Evolutionary conservation across 1,284 basidiomycete species (phyloP).

Genomic region (Leccinum subrobustum): DNA sequence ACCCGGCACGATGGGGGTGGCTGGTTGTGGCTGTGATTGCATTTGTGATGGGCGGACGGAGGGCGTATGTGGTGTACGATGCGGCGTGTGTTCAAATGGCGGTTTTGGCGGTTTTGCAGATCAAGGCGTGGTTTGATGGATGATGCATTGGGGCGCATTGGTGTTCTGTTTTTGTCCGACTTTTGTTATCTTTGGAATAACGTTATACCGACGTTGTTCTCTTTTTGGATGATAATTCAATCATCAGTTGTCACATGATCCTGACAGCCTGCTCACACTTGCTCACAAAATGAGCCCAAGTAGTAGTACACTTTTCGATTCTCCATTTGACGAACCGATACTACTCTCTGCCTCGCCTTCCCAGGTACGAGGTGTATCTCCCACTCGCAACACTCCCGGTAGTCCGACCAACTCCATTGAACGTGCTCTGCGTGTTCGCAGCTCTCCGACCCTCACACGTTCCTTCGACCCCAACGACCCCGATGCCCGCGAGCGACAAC

Average conservation of each 20-base stretch:
- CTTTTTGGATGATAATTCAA: too few species aligned
- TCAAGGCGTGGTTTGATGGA: conserved; percentile 12
- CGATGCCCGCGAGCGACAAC: conserved; percentile 60
- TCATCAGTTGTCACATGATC: background rate
- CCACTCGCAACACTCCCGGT: conserved; percentile 35
- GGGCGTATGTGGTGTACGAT: conserved; percentile 63
- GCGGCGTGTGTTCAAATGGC: conserved; percentile 33
- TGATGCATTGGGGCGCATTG: background rate
- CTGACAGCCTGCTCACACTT: background rate
- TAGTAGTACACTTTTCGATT: background rate
- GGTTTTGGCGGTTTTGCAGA: conserved; percentile 14
- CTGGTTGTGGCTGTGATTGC: conserved; percentile 48
- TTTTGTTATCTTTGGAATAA: too few species aligned
- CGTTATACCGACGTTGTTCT: too few species aligned
- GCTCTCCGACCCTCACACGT: conserved; percentile 62
- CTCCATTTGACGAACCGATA: conserved; percentile 20
- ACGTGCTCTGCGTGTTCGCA: conserved; percentile 41
- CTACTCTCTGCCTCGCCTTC: conserved; percentile 20
- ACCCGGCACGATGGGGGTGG: conserved; percentile 49
- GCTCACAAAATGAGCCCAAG: background rate
- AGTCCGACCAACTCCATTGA: conserved; percentile 46
- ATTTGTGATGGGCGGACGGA: conserved; percentile 58
- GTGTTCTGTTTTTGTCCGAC: background rate
- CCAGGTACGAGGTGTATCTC: conserved; percentile 24
- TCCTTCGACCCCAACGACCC: conserved; percentile 49